These are phyloP conservation scores for Gypsophila paniculata DNA, from an alignment of 179 eudicot species.

Conservation along the genomic window DNA sequence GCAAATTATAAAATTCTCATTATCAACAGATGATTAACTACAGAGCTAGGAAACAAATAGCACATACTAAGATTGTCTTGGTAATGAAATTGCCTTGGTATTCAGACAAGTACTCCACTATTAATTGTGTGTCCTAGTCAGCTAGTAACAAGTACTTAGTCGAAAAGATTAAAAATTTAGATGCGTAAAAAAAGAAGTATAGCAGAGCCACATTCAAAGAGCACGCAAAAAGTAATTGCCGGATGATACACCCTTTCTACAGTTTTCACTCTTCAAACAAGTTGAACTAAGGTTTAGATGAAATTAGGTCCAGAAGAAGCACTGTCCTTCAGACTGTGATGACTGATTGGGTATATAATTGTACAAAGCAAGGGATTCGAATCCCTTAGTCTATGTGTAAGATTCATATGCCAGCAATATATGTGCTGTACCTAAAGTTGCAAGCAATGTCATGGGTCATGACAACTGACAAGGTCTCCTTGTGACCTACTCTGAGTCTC, in stretches of 20 bases:
- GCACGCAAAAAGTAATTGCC: neutral
- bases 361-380: constrained; percentile 16
- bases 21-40: neutral
- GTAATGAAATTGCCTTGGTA: neutral
- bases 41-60: neutral
- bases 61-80: neutral
- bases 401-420: neutral
- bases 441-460: constrained; percentile 7
- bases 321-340: neutral
- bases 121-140: neutral
- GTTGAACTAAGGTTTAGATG: neutral
- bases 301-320: neutral
- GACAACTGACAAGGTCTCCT: constrained; percentile 14
- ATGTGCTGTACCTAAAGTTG: constrained; percentile 15
- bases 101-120: constrained; percentile 11
- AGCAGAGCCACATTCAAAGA: neutral
- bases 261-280: neutral
- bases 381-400: constrained; percentile 12
- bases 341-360: neutral
- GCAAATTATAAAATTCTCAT: neutral
- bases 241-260: neutral
- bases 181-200: neutral
- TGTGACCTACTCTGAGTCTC: constrained; percentile 5
- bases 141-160: constrained; percentile 1
- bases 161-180: neutral